Base-by-base conservation (phyloP, 371 early-diverging fungal genomes). In the Mucor irregularis region DNA sequence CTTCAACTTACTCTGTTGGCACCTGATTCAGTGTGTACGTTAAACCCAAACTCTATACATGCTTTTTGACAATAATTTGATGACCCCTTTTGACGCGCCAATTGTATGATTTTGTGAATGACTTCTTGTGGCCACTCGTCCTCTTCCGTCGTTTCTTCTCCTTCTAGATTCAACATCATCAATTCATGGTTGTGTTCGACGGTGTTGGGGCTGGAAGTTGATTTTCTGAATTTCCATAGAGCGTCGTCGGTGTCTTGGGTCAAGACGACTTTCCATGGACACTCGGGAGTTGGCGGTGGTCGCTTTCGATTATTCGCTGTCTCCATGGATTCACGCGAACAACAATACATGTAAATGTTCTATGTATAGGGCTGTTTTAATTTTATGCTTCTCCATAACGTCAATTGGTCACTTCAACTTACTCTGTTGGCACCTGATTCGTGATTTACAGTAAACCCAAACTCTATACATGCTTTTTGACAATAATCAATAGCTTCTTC, bases 331-430 rank as follows among this genome's bases (percentile, higher is more conserved):
- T 80, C 81, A 49, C 78, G 67, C 6, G 83, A 80, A 55, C 86
- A 85, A n/a, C n/a, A n/a, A 51, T 78, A 81, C 26, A 85, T 62
- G 58, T 81, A 80, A 6, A 85, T 80, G 55, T 74, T 76, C 83
- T 83, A 46, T 22, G 7, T 13, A 29, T 19, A 7, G 30, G 4
- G 3, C n/a, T 28, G 2, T 7, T 26, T 26, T 11, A 14, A 10
- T n/a, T 24, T 35, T 35, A 1, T 29, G 9, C 33, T n/a, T 34
- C 24, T 34, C 5, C 13, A 19, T 49, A 22, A 35, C 26, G n/a
- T 35, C 25, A n/a, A n/a, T n/a, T n/a, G n/a, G n/a, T n/a, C n/a
- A n/a, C n/a, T n/a, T n/a, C n/a, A n/a, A 34, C 59, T 66, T 69
- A 73, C 74, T 57, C 59, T 64, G 47, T 74, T 74, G 31, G 66